Conservation (phyloP, 345 rosid genomes). For the Balakata baccata region DNA sequence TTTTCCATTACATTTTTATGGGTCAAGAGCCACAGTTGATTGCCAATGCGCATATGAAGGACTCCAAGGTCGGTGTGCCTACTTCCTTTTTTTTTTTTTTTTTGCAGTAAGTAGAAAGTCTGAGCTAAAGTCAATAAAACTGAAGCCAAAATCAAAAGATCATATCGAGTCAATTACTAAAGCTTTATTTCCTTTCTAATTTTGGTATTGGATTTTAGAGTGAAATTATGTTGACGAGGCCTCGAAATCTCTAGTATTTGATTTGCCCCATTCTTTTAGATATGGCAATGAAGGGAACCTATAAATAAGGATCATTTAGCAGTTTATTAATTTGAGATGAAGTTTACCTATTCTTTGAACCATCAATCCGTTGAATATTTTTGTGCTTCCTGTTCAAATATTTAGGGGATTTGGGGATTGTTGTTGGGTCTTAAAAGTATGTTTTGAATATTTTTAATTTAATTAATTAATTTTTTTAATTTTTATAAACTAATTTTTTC, state of each 20-base stretch:
- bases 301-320: neutral
- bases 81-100: neutral
- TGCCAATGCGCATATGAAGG: constrained; percentile 51
- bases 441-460: too few relatives aligned
- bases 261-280: neutral
- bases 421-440: too few relatives aligned
- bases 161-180: neutral
- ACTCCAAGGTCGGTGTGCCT: constrained; percentile 35
- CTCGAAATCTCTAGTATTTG: neutral
- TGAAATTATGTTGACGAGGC: neutral
- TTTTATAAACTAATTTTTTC: too few relatives aligned
- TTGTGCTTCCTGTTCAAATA: neutral
- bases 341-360: neutral
- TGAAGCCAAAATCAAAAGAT: neutral
- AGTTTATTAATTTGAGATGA: neutral
- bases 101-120: constrained; percentile 3
- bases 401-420: too few relatives aligned
- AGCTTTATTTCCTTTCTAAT: neutral
- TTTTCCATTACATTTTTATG: constrained; percentile 59
- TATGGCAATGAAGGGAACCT: neutral
- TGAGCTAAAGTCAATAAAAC: neutral
- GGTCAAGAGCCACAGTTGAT: constrained; percentile 75
- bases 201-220: neutral
- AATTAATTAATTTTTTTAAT: too few relatives aligned
- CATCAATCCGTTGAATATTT: neutral